Evolutionary conservation across 768 basidiomycete genomes (phyloP), one percentile per base, ranked within the genome.

Genomic region (Amanita molliuscula): DNA sequence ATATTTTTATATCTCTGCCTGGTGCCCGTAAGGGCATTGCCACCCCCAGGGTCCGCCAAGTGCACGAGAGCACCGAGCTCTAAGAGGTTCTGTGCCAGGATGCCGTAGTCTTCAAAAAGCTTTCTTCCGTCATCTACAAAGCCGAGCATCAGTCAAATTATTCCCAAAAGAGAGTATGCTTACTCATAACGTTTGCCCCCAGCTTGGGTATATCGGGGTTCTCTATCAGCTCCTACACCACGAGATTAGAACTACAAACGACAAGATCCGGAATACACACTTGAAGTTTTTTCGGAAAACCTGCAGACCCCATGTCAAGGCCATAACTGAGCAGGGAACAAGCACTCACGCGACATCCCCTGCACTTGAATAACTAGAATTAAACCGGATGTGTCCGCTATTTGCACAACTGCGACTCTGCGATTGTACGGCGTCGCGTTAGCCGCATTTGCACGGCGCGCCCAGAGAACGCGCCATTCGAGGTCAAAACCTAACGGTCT

Each of bases 81-180:
- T 6, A 71, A 58, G 0, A 70, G 57, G 25, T 62, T 63, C 33
- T 59, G 58, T 18, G 61, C 58, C 36, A 68, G 51, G n/a, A 70
- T 60, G 2, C 69, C 69, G 51, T 67, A 69, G 50, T 71, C 68
- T 25, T 61, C 54, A 49, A 67, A 69, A 2, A 70, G 55, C 47
- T 71, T 71, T 49, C 57, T 63, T 11, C 66, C 69, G 42, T 71
- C 69, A 48, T 62, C 68, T 69, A 48, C 28, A 34, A 31, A 6
- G 15, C 15, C 29, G n/a, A 54, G 36, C 35, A 16, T 37, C 26
- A 16, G 37, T 3, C 5, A 5, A 28, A 15, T 15, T 46, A 16
- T 33, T 26, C 9, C 15, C 31, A n/a, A 6, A 41, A 21, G 10
- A 7, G 21, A 20, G 48, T 59, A 40, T 36, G 6, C 33, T 21